Evolutionary conservation across 352 stramenopile genomes (phyloP).

Genomic region (Globisporangium mamillatum): DNA sequence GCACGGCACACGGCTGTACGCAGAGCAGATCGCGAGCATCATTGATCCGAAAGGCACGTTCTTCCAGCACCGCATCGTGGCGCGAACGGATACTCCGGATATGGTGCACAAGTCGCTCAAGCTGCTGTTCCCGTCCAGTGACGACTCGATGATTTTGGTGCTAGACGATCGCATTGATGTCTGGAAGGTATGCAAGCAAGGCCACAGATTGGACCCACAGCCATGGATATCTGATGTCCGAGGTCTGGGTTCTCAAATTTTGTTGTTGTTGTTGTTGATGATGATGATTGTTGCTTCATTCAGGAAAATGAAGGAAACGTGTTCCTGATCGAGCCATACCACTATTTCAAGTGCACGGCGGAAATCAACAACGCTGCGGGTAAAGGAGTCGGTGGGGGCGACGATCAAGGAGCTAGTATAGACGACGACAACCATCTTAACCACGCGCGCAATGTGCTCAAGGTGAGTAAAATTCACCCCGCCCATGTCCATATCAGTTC

Average conservation of each 20-base stretch:
- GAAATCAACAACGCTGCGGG: conserved; percentile 86
- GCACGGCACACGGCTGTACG: conserved; percentile 92
- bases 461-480: conserved; percentile 25
- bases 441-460: conserved; percentile 58
- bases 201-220: neutral
- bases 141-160: conserved; percentile 88
- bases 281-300: neutral
- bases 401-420: conserved; percentile 27
- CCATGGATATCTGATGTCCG: neutral
- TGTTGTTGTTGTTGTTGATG: neutral
- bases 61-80: conserved; percentile 87
- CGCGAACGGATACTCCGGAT: conserved; percentile 82
- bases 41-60: conserved; percentile 82
- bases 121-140: conserved; percentile 79
- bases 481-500: neutral
- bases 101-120: conserved; percentile 88
- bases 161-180: conserved; percentile 85
- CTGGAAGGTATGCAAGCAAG: conserved; percentile 48
- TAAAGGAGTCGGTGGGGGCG: conserved; percentile 37
- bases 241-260: neutral
- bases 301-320: conserved; percentile 85
- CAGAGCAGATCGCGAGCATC: conserved; percentile 92
- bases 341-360: conserved; percentile 76
- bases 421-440: conserved; percentile 47
- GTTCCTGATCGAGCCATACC: conserved; percentile 83